These are phyloP conservation scores for Coemansia sp. DNA, from an alignment of 192 early-diverging fungal genomes.

Conservation along the genomic window DNA sequence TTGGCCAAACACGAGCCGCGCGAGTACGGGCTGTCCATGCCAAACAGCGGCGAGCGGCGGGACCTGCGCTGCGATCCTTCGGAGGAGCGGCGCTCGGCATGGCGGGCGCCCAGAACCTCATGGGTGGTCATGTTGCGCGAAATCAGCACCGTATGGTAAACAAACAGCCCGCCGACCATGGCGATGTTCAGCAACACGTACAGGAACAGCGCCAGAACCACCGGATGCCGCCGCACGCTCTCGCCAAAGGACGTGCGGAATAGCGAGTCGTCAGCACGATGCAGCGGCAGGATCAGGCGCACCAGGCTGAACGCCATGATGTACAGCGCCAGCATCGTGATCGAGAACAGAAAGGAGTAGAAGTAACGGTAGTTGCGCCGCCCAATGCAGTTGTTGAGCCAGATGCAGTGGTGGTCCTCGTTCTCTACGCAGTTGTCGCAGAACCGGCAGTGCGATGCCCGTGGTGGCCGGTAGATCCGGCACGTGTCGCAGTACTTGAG, in stretches of 20 bases:
- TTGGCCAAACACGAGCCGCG: conserved; percentile 39
- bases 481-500: conserved; percentile 93
- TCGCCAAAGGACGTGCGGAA: conserved; percentile 40
- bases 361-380: conserved; percentile 79
- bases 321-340: conserved; percentile 62
- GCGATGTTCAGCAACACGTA: conserved; percentile 59
- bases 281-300: conserved; percentile 54
- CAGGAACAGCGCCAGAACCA: conserved; percentile 64
- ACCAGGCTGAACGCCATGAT: conserved; percentile 61
- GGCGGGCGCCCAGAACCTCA: conserved; percentile 64
- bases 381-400: conserved; percentile 93
- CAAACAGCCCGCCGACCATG: conserved; percentile 66
- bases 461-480: conserved; percentile 81
- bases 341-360: conserved; percentile 67
- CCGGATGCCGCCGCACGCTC: conserved; percentile 43
- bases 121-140: conserved; percentile 82
- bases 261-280: conserved; percentile 15
- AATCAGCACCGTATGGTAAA: conserved; percentile 73
- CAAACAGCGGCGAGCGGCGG: conserved; percentile 10
- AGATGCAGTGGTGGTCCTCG: conserved; percentile 90
- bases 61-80: neutral
- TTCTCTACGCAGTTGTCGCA: conserved; percentile 92
- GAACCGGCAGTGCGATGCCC: conserved; percentile 80
- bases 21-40: conserved; percentile 35
- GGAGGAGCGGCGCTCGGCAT: conserved; percentile 6